Percentiles rank a stretch among this genome's conserved stretches.
These are phyloP conservation scores for Thelephora terrestris DNA, from an alignment of 1,284 basidiomycete species.

Conservation along the genomic window DNA sequence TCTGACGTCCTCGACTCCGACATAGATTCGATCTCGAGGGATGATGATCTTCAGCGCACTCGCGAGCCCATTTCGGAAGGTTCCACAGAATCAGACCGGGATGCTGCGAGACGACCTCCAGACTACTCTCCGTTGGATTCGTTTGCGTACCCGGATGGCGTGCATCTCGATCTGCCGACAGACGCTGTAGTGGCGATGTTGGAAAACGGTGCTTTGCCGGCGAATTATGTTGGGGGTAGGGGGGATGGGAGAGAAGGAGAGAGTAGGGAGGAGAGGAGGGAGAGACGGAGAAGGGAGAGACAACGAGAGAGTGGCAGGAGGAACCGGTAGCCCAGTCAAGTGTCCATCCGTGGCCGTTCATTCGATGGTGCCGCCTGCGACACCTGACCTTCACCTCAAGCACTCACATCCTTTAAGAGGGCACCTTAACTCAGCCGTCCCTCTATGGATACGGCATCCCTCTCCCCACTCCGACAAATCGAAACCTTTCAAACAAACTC, in stretches of 20 bases:
- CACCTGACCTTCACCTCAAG: too few relatives aligned
- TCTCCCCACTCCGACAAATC: too few relatives aligned
- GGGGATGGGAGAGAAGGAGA: conserved; percentile 26
- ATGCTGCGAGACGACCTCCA: conserved; percentile 47
- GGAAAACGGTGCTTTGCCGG: conserved; percentile 54
- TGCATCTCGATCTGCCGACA: conserved; percentile 73
- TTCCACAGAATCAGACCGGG: conserved; percentile 9
- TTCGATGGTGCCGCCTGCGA: too few relatives aligned
- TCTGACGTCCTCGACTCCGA: conserved; percentile 11
- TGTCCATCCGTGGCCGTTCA: too few relatives aligned
- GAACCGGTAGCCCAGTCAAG: too few relatives aligned
- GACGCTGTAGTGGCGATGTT: conserved; percentile 74
- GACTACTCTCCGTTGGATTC: conserved; percentile 78
- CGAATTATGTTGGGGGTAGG: conserved; percentile 44
- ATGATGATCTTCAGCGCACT: conserved; percentile 7
- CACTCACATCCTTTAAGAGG: too few relatives aligned
- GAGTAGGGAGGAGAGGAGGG: neutral
- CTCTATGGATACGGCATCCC: too few relatives aligned
- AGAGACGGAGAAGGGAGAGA: too few relatives aligned
- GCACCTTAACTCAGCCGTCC: too few relatives aligned
- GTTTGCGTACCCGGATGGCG: conserved; percentile 68
- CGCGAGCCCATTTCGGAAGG: neutral
- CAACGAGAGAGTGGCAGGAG: too few relatives aligned
- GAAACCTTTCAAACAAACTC: too few relatives aligned
- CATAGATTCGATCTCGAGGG: conserved; percentile 8